These are phyloP conservation scores for Epichloe coenophiala DNA, from an alignment of 2,329 filamentous ascomycete species.

Conservation along the genomic window DNA sequence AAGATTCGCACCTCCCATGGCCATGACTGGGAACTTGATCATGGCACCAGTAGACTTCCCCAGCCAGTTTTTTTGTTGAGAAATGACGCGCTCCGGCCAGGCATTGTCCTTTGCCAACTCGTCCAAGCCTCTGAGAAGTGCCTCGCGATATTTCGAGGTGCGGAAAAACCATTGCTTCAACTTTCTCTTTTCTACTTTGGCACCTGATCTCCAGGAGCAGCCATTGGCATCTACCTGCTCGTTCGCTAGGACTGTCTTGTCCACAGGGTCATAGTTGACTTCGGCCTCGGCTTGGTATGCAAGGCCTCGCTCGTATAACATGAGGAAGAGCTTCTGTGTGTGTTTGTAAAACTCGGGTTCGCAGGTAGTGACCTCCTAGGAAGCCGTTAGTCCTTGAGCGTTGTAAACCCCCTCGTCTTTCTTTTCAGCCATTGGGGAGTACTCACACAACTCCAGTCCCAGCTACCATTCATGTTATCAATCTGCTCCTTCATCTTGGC, in stretches of 20 bases:
- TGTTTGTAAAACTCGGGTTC: slow-evolving; percentile 80
- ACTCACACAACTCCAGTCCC: slow-evolving; percentile 72
- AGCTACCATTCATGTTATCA: slow-evolving; percentile 62
- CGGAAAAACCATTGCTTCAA: slow-evolving; percentile 85
- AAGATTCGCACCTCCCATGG: slow-evolving; percentile 25
- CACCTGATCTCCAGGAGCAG: slow-evolving; percentile 75
- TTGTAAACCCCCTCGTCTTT: neutral
- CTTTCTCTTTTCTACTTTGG: slow-evolving; percentile 64
- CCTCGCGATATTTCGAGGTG: slow-evolving; percentile 66
- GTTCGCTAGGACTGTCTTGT: slow-evolving; percentile 81
- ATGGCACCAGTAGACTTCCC: slow-evolving; percentile 59
- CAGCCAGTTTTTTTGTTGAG: slow-evolving; percentile 82
- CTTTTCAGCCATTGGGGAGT: neutral
- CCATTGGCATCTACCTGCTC: slow-evolving; percentile 86
- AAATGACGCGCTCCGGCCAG: slow-evolving; percentile 73
- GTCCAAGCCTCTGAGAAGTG: slow-evolving; percentile 58
- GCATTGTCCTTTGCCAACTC: slow-evolving; percentile 44
- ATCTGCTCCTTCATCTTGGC: slow-evolving; percentile 74
- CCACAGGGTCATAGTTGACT: slow-evolving; percentile 84
- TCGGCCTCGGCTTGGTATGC: slow-evolving; percentile 74
- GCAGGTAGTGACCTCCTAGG: slow-evolving; percentile 70
- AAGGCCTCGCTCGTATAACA: slow-evolving; percentile 58
- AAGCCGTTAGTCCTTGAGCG: neutral
- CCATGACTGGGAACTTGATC: slow-evolving; percentile 53
- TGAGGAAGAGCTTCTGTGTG: slow-evolving; percentile 73